These are phyloP conservation scores for Fusarium anthophilum DNA, from an alignment of 2,329 filamentous ascomycete species.

Conservation along the genomic window DNA sequence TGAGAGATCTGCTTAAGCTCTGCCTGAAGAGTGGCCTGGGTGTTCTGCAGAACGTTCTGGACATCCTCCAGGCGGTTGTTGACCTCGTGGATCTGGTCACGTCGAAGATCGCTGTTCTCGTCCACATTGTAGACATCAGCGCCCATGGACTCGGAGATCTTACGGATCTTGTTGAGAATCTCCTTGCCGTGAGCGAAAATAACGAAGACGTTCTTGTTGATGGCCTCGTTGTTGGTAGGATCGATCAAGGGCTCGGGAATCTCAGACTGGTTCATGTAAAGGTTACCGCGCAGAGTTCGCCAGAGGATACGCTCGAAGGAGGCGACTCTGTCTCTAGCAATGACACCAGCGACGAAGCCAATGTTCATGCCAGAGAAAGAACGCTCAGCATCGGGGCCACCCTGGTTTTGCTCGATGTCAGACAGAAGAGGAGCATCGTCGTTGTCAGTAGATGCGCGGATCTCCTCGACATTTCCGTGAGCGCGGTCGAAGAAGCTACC, in stretches of 20 bases:
- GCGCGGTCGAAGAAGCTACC: slow-evolving; percentile 97
- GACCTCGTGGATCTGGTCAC: slow-evolving; percentile 97
- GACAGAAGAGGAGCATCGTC: slow-evolving; percentile 94
- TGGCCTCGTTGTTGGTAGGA: slow-evolving; percentile 88
- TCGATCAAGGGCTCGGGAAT: slow-evolving; percentile 94
- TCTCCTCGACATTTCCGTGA: slow-evolving; percentile 96
- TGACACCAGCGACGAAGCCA: slow-evolving; percentile 96
- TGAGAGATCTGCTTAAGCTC: slow-evolving; percentile 94
- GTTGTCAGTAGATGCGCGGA: slow-evolving; percentile 86
- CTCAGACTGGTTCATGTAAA: slow-evolving; percentile 99
- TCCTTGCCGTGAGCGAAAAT: slow-evolving; percentile 99
- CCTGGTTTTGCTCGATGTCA: slow-evolving; percentile 86
- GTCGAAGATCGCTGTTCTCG: slow-evolving; percentile 93
- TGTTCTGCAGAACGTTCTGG: slow-evolving; percentile 91
- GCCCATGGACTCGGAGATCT: slow-evolving; percentile 97
- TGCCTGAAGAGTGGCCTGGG: slow-evolving; percentile 90
- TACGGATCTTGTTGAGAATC: slow-evolving; percentile 97
- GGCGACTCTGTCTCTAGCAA: slow-evolving; percentile 89
- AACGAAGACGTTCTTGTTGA: slow-evolving; percentile 98
- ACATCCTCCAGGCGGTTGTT: slow-evolving; percentile 93
- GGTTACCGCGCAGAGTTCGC: slow-evolving; percentile 94
- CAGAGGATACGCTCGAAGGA: slow-evolving; percentile 98
- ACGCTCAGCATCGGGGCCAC: slow-evolving; percentile 75
- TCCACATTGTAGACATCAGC: slow-evolving; percentile 97
- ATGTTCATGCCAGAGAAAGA: slow-evolving; percentile 99